Evolutionary conservation across 2,329 filamentous ascomycete species (phyloP).

Genomic region (Fusarium sambucinum): DNA sequence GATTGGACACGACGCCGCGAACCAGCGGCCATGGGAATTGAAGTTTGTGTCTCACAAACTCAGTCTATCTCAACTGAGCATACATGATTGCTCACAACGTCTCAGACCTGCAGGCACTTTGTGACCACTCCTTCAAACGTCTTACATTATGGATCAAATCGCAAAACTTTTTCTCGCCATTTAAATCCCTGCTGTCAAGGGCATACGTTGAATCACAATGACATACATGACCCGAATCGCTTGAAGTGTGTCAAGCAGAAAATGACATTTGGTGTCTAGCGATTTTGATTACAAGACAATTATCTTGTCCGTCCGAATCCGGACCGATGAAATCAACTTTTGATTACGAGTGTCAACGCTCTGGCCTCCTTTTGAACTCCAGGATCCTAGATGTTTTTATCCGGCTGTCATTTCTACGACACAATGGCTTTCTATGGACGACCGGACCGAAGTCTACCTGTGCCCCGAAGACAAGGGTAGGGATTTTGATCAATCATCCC

Average conservation of each 20-base stretch:
- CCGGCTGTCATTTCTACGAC: conserved; percentile 37
- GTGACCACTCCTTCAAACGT: conserved; percentile 16
- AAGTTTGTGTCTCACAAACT: conserved; percentile 10
- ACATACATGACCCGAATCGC: conserved; percentile 10
- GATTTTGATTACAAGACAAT: conserved; percentile 1
- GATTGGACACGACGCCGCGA: conserved; percentile 32
- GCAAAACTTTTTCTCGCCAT: conserved; percentile 14
- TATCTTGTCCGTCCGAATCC: conserved; percentile 13
- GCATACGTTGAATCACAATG: conserved; percentile 15
- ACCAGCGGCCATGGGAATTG: conserved; percentile 2
- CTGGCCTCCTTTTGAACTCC: conserved; percentile 29
- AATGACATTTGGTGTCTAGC: not conserved
- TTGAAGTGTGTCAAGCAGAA: conserved; percentile 7
- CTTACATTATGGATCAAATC: conserved; percentile 23
- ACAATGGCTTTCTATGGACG: conserved; percentile 36
- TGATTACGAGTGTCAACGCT: conserved; percentile 42
- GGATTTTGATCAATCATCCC: conserved; percentile 35
- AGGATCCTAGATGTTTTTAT: conserved; percentile 44
- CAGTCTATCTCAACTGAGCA: conserved; percentile 38
- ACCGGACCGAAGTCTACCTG: conserved; percentile 45
- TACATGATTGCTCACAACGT: conserved; percentile 37
- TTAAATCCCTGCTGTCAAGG: conserved; percentile 16
- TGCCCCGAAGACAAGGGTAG: conserved; percentile 41
- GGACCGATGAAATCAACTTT: conserved; percentile 36
- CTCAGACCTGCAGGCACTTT: conserved; percentile 42